Base-by-base conservation (phyloP, 768 basidiomycete species). In the Suillus spraguei region DNA sequence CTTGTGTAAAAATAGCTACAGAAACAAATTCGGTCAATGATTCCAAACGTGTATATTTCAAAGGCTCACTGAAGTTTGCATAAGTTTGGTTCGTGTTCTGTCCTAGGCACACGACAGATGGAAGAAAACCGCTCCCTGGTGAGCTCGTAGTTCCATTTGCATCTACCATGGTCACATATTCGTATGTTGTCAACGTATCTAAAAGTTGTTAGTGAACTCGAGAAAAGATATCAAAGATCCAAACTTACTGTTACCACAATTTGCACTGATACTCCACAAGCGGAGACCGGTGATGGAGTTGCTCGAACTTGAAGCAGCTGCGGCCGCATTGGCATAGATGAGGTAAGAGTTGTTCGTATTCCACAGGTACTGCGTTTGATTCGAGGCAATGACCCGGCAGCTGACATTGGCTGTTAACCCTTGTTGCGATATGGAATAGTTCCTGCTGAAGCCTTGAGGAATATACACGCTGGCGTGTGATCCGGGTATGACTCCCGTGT, bases 41-140 rank as follows among this genome's bases (percentile, higher is more conserved):
- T 5, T 53, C 11, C 52, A 13, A 33, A 33, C 10, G 32, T 11
- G n/a, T 5, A 32, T 17, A 53, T n/a, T 33, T n/a, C 52, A 33
- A n/a, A n/a, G 22, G 32, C 61, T 49, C 10, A 66, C 64, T 36
- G n/a, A 65, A 63, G 13, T 11, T 41, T 20, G 55, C 22, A 33
- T 39, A 63, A 17, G 44, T 28, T 17, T 63, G 28, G 28, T 28
- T 4, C 28, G 4, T 28, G 4, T 28, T 28, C 28, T 28, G 61
- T 10, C 47, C 60, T 9, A 63, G 65, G 28, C 65, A 67, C 14
- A 66, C 55, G 8, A 67, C n/a, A 24, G 62, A 64, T 22, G 60
- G 42, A 20, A 66, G 39, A 28, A 66, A 22, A 10, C 59, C 62
- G 7, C 10, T 63, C 33, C 61, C 61, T 39, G 24, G 33, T 11